Base-by-base conservation (phyloP, 1,139 yeast species). In the Suhomyces bokatorum region DNA sequence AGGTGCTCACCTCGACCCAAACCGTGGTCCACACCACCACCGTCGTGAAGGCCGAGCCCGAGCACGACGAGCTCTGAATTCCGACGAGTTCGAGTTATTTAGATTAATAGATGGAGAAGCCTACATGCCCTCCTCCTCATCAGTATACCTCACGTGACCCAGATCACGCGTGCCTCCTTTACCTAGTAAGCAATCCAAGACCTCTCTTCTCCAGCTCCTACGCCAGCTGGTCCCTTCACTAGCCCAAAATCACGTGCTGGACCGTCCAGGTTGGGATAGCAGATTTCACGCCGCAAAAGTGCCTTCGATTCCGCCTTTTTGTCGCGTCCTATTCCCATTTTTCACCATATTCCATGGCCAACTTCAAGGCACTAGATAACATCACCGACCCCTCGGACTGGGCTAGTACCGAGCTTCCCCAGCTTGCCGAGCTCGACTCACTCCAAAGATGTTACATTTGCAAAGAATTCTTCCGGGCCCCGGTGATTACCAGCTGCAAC, bases 401-500 rank as follows among this genome's bases (percentile, higher is more conserved):
- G 83, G 53, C 62, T 12, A 39, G 48, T 1, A 76, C 89, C 1
- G 54, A 57, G 24, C 57, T 84, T 5, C 90, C 96, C 6, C 66
- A 63, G 22, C 60, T 90, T 10, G 57, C 75, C 2, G 83, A 78
- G 40, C 66, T 91, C 6, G 97, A 91, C 52, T 73, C 87, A 2
- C 70, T 85, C 14, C 72, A 90, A 46, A 64, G 96, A 57, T 93
- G 99, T 58, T 90, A 85, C 55, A 86, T 93, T n/a, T 93, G 99
- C 62, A 89, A 91, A 59, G 97, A 90, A 49, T 81, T 85, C 52
- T 71, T 87, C 49, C 75, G 69, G 37, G 91, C 95, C 0, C 98
- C 99, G 1, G 90, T 89, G 44, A 69, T 87, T 36, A 87, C 97
- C 1, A 77, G 85, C 6, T 91, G 98, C 67, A 85, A 87, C 39